Conservation (phyloP, 306 rosid species). For the Glycine soja region DNA sequence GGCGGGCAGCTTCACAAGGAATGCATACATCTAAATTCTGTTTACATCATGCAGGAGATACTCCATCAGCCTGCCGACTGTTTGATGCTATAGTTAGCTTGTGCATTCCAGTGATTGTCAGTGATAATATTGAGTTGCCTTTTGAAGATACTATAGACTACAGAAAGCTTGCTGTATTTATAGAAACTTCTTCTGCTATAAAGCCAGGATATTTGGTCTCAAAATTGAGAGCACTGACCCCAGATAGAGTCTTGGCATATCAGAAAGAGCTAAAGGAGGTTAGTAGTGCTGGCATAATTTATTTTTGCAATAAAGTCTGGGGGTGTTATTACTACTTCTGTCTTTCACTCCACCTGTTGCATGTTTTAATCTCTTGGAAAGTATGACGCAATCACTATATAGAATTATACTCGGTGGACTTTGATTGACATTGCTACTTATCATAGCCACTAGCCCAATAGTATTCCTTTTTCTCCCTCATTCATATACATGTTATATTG, state of each 20-base stretch:
- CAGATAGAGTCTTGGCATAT: slow-evolving; percentile 71
- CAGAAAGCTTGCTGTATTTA: slow-evolving; percentile 81
- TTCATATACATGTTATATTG: too few species aligned
- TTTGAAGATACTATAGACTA: slow-evolving; percentile 93
- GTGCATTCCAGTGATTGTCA: slow-evolving; percentile 88
- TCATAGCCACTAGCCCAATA: background rate
- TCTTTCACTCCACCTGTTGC: slow-evolving; percentile 25
- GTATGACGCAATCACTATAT: slow-evolving; percentile 3
- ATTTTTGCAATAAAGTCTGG: background rate
- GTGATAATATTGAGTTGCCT: slow-evolving; percentile 88
- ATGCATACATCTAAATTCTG: slow-evolving; percentile 96
- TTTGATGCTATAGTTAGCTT: slow-evolving; percentile 95
- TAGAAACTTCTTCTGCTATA: slow-evolving; percentile 70
- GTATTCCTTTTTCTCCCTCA: background rate
- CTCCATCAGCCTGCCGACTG: slow-evolving; percentile 96
- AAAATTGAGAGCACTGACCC: slow-evolving; percentile 61
- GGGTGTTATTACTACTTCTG: slow-evolving; percentile 4
- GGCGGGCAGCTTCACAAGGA: slow-evolving; percentile 91
- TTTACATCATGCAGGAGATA: slow-evolving; percentile 97
- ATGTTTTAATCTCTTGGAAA: slow-evolving; percentile 31
- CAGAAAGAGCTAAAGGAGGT: slow-evolving; percentile 88
- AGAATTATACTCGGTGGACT: background rate
- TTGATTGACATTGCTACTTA: slow-evolving; percentile 8
- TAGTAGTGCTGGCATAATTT: slow-evolving; percentile 46
- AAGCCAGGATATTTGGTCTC: slow-evolving; percentile 75